phyloP scores from a whole-genome alignment of 1,284 basidiomycete genomes.

The Ceratobasidium papillatum region DNA sequence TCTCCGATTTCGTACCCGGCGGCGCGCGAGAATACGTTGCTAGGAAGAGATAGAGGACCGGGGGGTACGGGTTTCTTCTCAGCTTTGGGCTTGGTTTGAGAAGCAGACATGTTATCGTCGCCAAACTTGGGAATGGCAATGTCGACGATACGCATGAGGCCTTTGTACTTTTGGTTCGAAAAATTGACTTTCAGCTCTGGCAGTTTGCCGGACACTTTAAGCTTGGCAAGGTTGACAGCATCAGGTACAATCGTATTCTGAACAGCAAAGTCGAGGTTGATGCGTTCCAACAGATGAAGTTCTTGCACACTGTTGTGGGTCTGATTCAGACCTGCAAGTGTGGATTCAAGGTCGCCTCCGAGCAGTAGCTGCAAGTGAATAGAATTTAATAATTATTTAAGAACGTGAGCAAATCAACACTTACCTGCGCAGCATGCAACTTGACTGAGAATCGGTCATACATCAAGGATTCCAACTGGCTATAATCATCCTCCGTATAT shows the following conservation, averaged over 20 bases:
- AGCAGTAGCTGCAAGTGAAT: conserved; percentile 77
- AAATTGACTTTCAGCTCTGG: conserved; percentile 92
- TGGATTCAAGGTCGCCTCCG: conserved; percentile 84
- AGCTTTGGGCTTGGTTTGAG: conserved; percentile 21
- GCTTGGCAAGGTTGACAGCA: conserved; percentile 83
- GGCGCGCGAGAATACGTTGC: conserved; percentile 62
- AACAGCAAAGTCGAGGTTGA: conserved; percentile 89
- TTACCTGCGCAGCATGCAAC: conserved; percentile 89
- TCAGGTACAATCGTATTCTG: conserved; percentile 95
- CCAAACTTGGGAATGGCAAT: conserved; percentile 89
- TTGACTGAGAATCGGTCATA: conserved; percentile 92
- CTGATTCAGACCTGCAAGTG: conserved; percentile 76
- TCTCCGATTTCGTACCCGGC: conserved; percentile 78
- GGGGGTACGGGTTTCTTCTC: conserved; percentile 21
- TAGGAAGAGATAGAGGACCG: conserved; percentile 51
- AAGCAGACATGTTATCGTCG: conserved; percentile 55
- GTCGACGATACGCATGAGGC: conserved; percentile 92
- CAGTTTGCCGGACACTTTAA: conserved; percentile 92
- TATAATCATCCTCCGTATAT: conserved; percentile 91
- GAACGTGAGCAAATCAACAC: conserved; percentile 41
- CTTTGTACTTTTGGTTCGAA: conserved; percentile 96
- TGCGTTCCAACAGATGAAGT: conserved; percentile 91
- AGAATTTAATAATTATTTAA: conserved; percentile 28
- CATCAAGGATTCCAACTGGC: conserved; percentile 91
- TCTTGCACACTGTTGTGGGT: conserved; percentile 60